phyloP scores from a whole-genome alignment of 2,329 filamentous ascomycete species.

The Talaromyces sp. region DNA sequence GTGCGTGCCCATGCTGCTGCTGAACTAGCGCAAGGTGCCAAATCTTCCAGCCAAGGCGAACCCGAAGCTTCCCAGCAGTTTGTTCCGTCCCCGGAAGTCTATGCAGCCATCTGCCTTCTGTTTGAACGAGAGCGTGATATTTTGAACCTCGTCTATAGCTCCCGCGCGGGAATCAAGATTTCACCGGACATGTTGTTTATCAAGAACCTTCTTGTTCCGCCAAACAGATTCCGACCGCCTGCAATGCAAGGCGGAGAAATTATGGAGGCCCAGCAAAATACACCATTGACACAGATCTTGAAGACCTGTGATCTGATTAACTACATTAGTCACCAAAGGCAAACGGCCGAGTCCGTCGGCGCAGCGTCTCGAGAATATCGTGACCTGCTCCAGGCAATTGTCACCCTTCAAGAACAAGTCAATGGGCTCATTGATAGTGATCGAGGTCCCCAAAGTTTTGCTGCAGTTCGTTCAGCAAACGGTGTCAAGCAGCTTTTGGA shows the following conservation, averaged over 20 bases:
- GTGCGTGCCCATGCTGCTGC: slow-evolving; percentile 48
- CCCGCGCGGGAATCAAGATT: slow-evolving; percentile 63
- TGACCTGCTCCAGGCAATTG: slow-evolving; percentile 76
- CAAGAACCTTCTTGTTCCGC: slow-evolving; percentile 78
- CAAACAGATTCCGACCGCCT: slow-evolving; percentile 86
- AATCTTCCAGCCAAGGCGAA: slow-evolving; percentile 28
- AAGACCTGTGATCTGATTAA: slow-evolving; percentile 69
- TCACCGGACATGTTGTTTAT: slow-evolving; percentile 92
- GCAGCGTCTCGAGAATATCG: slow-evolving; percentile 59
- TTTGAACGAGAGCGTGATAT: slow-evolving; percentile 87
- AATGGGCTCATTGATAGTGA: slow-evolving; percentile 91
- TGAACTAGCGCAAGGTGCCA: slow-evolving; percentile 19
- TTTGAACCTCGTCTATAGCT: slow-evolving; percentile 77
- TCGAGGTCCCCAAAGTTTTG: slow-evolving; percentile 77
- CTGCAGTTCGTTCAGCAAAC: slow-evolving; percentile 75
- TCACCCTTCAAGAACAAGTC: slow-evolving; percentile 79
- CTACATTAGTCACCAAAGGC: slow-evolving; percentile 68
- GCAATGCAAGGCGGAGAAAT: slow-evolving; percentile 78
- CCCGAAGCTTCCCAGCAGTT: slow-evolving; percentile 60
- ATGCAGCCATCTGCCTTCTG: slow-evolving; percentile 69
- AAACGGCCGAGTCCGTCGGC: slow-evolving; percentile 43
- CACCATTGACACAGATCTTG: slow-evolving; percentile 79
- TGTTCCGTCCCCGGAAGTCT: slow-evolving; percentile 77
- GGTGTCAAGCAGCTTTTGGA: slow-evolving; percentile 97
- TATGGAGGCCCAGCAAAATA: slow-evolving; percentile 83